These are phyloP conservation scores for Aspergillus neoniger DNA, from an alignment of 2,329 filamentous ascomycete genomes.

Conservation along the genomic window DNA sequence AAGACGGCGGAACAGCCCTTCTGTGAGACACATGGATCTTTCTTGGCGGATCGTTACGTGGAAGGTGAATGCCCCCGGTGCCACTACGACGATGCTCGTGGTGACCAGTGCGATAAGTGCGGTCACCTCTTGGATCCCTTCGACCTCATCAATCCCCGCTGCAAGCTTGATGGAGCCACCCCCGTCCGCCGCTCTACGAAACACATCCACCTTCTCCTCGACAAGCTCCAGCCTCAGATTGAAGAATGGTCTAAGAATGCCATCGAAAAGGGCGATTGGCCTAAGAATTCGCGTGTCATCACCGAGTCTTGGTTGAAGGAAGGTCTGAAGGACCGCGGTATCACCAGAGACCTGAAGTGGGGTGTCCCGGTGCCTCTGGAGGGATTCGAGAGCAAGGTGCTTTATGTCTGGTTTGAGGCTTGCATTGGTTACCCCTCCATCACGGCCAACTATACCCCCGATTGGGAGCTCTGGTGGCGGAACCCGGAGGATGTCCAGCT, in stretches of 20 bases:
- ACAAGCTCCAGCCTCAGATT: slow-evolving; percentile 76
- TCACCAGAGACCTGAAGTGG: slow-evolving; percentile 92
- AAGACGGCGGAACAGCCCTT: slow-evolving; percentile 85
- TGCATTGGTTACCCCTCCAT: slow-evolving; percentile 96
- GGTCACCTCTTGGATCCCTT: slow-evolving; percentile 71
- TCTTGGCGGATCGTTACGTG: slow-evolving; percentile 75
- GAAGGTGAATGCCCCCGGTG: slow-evolving; percentile 52
- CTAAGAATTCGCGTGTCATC: slow-evolving; percentile 47
- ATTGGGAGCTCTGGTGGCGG: slow-evolving; percentile 95
- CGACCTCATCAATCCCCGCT: slow-evolving; percentile 79
- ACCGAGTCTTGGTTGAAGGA: slow-evolving; percentile 60
- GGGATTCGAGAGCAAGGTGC: slow-evolving; percentile 73
- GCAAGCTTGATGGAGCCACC: slow-evolving; percentile 84
- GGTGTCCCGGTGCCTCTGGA: slow-evolving; percentile 65
- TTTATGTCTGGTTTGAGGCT: slow-evolving; percentile 93
- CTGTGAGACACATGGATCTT: slow-evolving; percentile 66
- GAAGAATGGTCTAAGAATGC: slow-evolving; percentile 75
- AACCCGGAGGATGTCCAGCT: slow-evolving; percentile 84
- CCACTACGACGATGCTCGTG: slow-evolving; percentile 68
- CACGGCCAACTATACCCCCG: slow-evolving; percentile 80
- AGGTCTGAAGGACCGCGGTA: slow-evolving; percentile 81
- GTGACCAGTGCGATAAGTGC: slow-evolving; percentile 75
- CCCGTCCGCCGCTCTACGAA: slow-evolving; percentile 81
- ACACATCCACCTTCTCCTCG: slow-evolving; percentile 85
- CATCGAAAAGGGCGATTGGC: slow-evolving; percentile 65